These are phyloP conservation scores for Acer saccharum DNA, from an alignment of 345 rosid genomes.

Conservation along the genomic window DNA sequence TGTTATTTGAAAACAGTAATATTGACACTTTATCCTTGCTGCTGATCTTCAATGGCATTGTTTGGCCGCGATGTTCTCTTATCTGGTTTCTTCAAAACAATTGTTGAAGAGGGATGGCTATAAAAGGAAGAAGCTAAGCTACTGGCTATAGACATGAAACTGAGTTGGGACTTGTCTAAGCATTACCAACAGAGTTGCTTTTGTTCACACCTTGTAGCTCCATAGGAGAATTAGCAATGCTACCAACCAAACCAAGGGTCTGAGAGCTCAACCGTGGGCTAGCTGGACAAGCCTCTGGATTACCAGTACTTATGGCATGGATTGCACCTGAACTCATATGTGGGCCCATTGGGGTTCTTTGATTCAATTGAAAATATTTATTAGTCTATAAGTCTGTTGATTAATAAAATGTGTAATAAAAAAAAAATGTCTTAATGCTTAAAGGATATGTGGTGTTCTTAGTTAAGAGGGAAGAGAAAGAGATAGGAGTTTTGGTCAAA, in stretches of 20 bases:
- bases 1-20: not conserved
- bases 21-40: not conserved
- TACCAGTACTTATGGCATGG: conserved; percentile 74
- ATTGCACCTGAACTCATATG: conserved; percentile 81
- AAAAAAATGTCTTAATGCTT: no score
- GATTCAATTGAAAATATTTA: conserved; percentile 50
- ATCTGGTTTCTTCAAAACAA: not conserved
- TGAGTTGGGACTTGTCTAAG: conserved; percentile 13
- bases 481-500: no score
- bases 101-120: not conserved
- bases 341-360: conserved; percentile 88
- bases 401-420: no score
- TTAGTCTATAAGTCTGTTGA: no score
- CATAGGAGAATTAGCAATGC: conserved; percentile 89
- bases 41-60: not conserved
- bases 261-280: conserved; percentile 97
- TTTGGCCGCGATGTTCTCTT: not conserved
- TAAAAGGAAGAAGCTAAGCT: not conserved
- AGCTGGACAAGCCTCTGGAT: conserved; percentile 80
- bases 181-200: conserved; percentile 64
- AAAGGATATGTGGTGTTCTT: no score
- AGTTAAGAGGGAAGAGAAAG: no score
- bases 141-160: not conserved
- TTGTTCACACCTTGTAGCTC: conserved; percentile 87
- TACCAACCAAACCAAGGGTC: conserved; percentile 89